phyloP scores from a whole-genome alignment of 352 stramenopile species.

The Phytophthora rubi region DNA sequence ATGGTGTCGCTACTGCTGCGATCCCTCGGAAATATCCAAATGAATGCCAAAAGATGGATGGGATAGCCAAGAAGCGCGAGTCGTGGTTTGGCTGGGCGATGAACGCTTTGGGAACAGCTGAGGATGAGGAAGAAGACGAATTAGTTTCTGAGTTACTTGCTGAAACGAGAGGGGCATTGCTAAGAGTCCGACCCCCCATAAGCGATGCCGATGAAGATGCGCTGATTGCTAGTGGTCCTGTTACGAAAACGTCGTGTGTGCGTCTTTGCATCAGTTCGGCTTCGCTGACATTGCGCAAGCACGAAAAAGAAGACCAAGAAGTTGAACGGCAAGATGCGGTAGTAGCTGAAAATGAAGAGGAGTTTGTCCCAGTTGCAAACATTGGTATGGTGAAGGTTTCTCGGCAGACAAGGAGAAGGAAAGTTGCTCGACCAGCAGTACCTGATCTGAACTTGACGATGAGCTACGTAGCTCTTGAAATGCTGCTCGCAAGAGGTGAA shows the following conservation, averaged over 20 bases:
- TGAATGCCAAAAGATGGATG: constrained; percentile 10
- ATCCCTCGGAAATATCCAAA: neutral
- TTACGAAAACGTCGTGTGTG: constrained; percentile 50
- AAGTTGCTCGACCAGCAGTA: constrained; percentile 60
- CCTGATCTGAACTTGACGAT: constrained; percentile 63
- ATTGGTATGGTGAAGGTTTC: constrained; percentile 78
- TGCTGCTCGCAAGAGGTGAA: constrained; percentile 40
- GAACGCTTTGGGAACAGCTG: constrained; percentile 51
- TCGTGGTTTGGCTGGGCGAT: constrained; percentile 83
- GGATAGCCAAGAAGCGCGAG: constrained; percentile 19
- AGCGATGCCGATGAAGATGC: constrained; percentile 26
- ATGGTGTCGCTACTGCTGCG: neutral
- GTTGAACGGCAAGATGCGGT: constrained; percentile 21
- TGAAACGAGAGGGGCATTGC: constrained; percentile 63
- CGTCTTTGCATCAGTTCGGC: constrained; percentile 62
- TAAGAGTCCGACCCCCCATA: constrained; percentile 28
- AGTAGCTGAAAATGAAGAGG: constrained; percentile 33
- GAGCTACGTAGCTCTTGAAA: constrained; percentile 62
- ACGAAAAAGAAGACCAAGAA: constrained; percentile 37
- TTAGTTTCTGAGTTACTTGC: constrained; percentile 73
- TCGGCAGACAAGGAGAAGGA: constrained; percentile 45
- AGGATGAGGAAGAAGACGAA: constrained; percentile 71
- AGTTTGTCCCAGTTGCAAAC: constrained; percentile 84
- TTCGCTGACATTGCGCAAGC: constrained; percentile 71
- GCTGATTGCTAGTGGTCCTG: constrained; percentile 19